Evolutionary conservation across 1,139 yeast genomes (phyloP).

Genomic region (Pneumocystis sp.): DNA sequence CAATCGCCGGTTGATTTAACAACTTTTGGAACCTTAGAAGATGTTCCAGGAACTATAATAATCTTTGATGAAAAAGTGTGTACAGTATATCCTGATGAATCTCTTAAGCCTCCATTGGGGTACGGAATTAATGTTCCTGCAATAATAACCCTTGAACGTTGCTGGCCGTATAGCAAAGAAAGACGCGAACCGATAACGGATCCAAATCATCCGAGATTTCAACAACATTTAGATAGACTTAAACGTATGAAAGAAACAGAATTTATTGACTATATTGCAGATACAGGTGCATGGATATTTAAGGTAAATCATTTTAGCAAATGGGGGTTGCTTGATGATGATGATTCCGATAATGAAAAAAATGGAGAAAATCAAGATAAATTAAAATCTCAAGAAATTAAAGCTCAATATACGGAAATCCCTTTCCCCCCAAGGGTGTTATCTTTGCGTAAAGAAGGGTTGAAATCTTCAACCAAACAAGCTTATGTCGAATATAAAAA

Average conservation of each 20-base stretch:
- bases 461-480: background rate
- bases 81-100: conserved; percentile 58
- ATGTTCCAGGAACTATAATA: conserved; percentile 52
- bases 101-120: conserved; percentile 51
- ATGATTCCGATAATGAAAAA: conserved; percentile 37
- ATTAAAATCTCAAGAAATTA: background rate
- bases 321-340: conserved; percentile 77
- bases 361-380: background rate
- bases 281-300: conserved; percentile 72
- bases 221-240: conserved; percentile 53
- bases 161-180: conserved; percentile 63
- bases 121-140: conserved; percentile 74
- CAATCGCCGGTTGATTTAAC: conserved; percentile 71
- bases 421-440: background rate
- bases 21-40: conserved; percentile 40
- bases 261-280: conserved; percentile 64
- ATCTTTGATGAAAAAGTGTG: conserved; percentile 48
- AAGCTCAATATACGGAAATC: background rate
- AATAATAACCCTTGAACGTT: conserved; percentile 54
- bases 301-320: conserved; percentile 80
- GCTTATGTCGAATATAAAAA: background rate
- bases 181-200: conserved; percentile 65
- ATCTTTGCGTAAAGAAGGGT: background rate
- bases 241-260: conserved; percentile 44
- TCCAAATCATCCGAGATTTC: conserved; percentile 56